Evolutionary conservation across 2,329 filamentous ascomycete genomes (phyloP).

Genomic region (Monilinia polystroma): DNA sequence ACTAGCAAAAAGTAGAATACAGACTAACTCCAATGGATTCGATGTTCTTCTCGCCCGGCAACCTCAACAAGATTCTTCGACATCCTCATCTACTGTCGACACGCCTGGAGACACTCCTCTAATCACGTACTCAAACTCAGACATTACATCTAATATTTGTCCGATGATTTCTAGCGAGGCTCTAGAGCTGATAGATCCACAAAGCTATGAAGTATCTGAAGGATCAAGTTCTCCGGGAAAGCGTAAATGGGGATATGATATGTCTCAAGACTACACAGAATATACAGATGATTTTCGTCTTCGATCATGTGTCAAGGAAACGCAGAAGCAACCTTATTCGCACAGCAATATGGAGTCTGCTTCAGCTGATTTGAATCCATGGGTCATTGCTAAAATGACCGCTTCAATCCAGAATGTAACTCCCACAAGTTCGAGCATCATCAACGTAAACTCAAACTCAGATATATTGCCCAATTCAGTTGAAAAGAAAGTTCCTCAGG

Average conservation of each 20-base stretch:
- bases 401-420: slow-evolving; percentile 26
- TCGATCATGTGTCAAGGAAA: not conserved
- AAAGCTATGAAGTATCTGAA: slow-evolving; percentile 4
- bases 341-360: not conserved
- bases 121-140: not conserved
- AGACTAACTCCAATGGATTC: slow-evolving; percentile 27
- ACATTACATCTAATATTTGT: not conserved
- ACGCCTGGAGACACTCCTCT: not conserved
- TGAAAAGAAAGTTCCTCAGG: not conserved
- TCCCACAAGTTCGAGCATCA: not conserved
- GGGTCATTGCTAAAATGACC: slow-evolving; percentile 44
- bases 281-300: slow-evolving; percentile 41
- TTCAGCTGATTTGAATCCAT: slow-evolving; percentile 41
- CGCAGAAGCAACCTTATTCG: not conserved
- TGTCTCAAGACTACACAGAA: slow-evolving; percentile 49
- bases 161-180: not conserved
- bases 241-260: slow-evolving; percentile 43
- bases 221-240: slow-evolving; percentile 7
- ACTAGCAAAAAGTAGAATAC: not conserved
- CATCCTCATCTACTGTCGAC: not conserved
- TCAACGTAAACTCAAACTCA: slow-evolving; percentile 13
- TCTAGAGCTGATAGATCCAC: not conserved
- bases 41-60: slow-evolving; percentile 35
- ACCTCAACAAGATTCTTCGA: slow-evolving; percentile 8
- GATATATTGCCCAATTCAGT: not conserved